Evolutionary conservation across 495 filamentous ascomycete genomes (phyloP).

Genomic region (Pseudoneurospora amorphoporcata): DNA sequence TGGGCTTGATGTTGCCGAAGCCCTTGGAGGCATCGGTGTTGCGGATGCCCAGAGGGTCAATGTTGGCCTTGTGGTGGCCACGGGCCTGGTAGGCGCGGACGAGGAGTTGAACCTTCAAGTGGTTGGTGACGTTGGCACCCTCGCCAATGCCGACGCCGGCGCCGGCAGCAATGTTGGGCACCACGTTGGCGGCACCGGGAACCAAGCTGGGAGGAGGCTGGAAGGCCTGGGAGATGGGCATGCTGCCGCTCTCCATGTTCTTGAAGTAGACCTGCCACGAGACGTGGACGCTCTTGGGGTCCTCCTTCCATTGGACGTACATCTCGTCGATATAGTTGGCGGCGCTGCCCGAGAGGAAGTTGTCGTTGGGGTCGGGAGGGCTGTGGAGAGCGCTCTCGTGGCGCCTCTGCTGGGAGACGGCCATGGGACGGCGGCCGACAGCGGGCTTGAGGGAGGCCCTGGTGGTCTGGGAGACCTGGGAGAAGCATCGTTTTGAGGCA

Average conservation of each 20-base stretch:
- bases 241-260: constrained; percentile 97
- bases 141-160: constrained; percentile 54
- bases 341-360: constrained; percentile 86
- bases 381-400: constrained; percentile 33
- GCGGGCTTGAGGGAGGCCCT: constrained; percentile 20
- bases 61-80: constrained; percentile 95
- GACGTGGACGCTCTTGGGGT: constrained; percentile 87
- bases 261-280: constrained; percentile 99
- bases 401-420: constrained; percentile 37
- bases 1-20: constrained; percentile 80
- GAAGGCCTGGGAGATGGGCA: constrained; percentile 95
- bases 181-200: constrained; percentile 66
- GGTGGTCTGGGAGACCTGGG: constrained; percentile 32
- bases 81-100: constrained; percentile 96
- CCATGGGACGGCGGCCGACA: constrained; percentile 39
- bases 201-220: constrained; percentile 87
- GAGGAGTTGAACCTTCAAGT: constrained; percentile 95
- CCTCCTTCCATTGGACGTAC: constrained; percentile 94
- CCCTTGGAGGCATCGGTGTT: constrained; percentile 57
- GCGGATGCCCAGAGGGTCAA: constrained; percentile 91
- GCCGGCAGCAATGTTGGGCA: constrained; percentile 62
- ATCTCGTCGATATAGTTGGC: constrained; percentile 99
- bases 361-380: constrained; percentile 73
- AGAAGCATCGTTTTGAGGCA: constrained; percentile 25
- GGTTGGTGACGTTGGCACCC: constrained; percentile 82